Evolutionary conservation across 768 basidiomycete genomes (phyloP).

Genomic region (Macrolepiota dolichaula): DNA sequence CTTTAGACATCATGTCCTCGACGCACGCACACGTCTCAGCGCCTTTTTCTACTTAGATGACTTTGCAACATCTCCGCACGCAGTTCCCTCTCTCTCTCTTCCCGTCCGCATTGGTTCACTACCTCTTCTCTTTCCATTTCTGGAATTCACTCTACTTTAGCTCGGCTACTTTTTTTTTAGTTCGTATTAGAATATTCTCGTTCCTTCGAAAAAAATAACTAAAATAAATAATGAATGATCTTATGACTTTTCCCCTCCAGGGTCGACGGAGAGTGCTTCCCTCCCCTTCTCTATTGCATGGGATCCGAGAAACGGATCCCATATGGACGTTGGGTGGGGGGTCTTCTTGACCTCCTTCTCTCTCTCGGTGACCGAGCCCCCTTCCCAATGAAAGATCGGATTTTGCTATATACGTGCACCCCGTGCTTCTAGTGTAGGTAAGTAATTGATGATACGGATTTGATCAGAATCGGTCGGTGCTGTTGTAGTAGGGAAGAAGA

Average conservation of each 20-base stretch:
- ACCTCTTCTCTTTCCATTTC: too few relatives aligned
- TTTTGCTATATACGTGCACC: not conserved
- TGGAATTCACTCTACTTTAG: too few relatives aligned
- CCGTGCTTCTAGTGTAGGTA: not conserved
- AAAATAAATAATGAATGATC: too few relatives aligned
- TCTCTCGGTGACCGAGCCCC: not conserved
- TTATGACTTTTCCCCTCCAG: not conserved
- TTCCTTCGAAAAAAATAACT: too few relatives aligned
- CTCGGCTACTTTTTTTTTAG: not conserved
- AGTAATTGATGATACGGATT: not conserved
- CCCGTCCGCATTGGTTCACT: too few relatives aligned
- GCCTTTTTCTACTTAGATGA: not conserved
- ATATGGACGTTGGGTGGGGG: slow-evolving; percentile 5
- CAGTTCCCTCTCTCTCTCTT: not conserved
- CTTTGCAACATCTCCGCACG: not conserved
- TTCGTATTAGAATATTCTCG: not conserved
- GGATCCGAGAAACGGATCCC: slow-evolving; percentile 1
- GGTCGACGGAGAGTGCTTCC: too few relatives aligned
- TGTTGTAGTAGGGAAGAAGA: not conserved
- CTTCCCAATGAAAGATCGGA: not conserved
- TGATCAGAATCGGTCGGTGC: not conserved
- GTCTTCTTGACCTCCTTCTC: not conserved
- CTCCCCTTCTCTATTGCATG: not conserved
- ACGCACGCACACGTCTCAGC: not conserved
- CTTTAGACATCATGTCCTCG: not conserved